Evolutionary conservation across 2,329 filamentous ascomycete species (phyloP).

Genomic region (Biscogniauxia mediterranea): DNA sequence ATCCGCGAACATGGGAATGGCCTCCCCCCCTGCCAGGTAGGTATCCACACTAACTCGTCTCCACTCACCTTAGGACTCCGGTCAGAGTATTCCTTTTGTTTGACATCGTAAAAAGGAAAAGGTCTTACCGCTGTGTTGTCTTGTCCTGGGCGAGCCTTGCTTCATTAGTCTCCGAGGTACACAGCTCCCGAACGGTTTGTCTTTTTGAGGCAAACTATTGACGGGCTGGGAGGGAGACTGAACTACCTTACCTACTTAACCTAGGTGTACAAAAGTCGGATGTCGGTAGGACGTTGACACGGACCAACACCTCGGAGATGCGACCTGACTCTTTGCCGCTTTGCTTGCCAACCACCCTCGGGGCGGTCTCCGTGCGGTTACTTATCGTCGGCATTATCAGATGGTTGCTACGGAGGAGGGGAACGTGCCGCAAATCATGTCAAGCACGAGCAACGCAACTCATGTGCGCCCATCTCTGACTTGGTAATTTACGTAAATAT

Average conservation of each 20-base stretch:
- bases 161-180: not conserved
- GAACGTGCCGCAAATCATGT: not conserved
- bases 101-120: not conserved
- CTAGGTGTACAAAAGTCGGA: not conserved
- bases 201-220: not conserved
- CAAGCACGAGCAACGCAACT: not conserved
- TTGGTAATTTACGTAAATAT: not conserved
- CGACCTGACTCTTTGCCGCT: not conserved
- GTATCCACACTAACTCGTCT: conserved; percentile 19
- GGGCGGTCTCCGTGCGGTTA: not conserved
- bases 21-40: conserved; percentile 12
- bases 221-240: not conserved
- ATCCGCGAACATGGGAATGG: conserved; percentile 30
- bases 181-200: too few species aligned
- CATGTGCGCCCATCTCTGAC: not conserved
- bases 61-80: conserved; percentile 6
- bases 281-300: conserved; percentile 6
- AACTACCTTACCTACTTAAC: too few species aligned
- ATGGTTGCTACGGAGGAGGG: not conserved
- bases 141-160: not conserved
- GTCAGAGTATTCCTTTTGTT: not conserved
- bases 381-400: not conserved
- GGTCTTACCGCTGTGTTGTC: not conserved
- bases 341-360: too few species aligned
- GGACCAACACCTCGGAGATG: not conserved